Conservation (phyloP, 441 rosid species). For the Jatropha podagrica region DNA sequence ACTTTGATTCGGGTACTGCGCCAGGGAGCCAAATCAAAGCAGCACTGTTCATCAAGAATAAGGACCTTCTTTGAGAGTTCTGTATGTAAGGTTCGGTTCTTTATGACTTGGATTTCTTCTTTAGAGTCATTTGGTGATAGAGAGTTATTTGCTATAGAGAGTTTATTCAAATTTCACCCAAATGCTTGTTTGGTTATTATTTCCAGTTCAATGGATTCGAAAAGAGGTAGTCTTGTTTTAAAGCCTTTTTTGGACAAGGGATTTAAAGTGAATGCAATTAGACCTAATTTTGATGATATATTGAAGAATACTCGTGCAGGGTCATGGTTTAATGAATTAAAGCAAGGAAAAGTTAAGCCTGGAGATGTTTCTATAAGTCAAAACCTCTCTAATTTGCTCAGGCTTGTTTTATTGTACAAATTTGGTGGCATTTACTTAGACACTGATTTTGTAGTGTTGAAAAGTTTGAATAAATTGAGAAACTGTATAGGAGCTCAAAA, state of each 20-base stretch:
- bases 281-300: constrained; percentile 60
- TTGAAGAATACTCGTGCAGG: constrained; percentile 65
- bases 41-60: constrained; percentile 39
- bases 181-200: constrained; percentile 63
- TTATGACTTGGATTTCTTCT: constrained; percentile 92
- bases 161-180: constrained; percentile 58
- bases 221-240: constrained; percentile 41
- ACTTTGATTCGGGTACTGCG: constrained; percentile 21
- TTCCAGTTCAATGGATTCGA: constrained; percentile 65
- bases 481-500: constrained; percentile 83
- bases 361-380: constrained; percentile 78
- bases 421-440: constrained; percentile 80
- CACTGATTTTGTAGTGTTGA: constrained; percentile 64
- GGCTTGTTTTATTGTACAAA: constrained; percentile 71
- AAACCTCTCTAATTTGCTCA: constrained; percentile 75
- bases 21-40: constrained; percentile 31
- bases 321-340: constrained; percentile 52
- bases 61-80: constrained; percentile 45
- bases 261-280: constrained; percentile 41
- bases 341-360: constrained; percentile 56
- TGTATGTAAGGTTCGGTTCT: constrained; percentile 57
- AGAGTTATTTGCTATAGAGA: constrained; percentile 57
- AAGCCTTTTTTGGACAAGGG: constrained; percentile 53
- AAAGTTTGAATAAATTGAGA: constrained; percentile 40
- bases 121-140: constrained; percentile 56